Conservation (phyloP, 331 rosid genomes). For the Acacia concinna region DNA sequence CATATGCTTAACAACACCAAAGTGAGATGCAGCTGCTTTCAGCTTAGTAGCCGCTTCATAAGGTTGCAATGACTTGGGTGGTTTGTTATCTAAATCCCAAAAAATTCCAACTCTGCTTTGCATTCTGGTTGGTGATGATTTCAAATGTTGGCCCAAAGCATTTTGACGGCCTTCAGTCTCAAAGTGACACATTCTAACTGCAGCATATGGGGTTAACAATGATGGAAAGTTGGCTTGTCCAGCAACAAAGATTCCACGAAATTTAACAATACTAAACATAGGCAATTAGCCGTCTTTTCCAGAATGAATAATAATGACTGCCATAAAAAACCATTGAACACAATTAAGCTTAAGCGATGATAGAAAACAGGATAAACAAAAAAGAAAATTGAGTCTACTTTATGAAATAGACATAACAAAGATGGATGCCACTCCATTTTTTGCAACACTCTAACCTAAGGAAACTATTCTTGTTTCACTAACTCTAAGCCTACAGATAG, state of each 20-base stretch:
- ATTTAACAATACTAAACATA: conserved; percentile 43
- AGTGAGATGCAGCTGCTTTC: conserved; percentile 62
- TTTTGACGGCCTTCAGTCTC: conserved; percentile 14
- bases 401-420: not conserved
- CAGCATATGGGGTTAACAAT: not conserved
- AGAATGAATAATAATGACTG: conserved; percentile 1
- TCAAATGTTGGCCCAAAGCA: conserved; percentile 21
- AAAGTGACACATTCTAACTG: conserved; percentile 34
- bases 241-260: conserved; percentile 26
- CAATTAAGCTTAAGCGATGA: too few species aligned
- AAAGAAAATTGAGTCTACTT: not conserved
- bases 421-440: too few species aligned
- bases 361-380: not conserved
- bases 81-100: conserved; percentile 87
- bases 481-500: too few species aligned
- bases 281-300: not conserved
- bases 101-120: conserved; percentile 63
- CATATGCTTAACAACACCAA: conserved; percentile 67
- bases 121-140: conserved; percentile 23
- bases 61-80: conserved; percentile 68
- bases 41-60: conserved; percentile 73
- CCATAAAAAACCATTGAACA: not conserved
- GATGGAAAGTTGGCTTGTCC: conserved; percentile 2
- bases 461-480: too few species aligned
- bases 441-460: too few species aligned